Conservation (phyloP, 164 flowering plant species). For the Liquidambar formosana region DNA sequence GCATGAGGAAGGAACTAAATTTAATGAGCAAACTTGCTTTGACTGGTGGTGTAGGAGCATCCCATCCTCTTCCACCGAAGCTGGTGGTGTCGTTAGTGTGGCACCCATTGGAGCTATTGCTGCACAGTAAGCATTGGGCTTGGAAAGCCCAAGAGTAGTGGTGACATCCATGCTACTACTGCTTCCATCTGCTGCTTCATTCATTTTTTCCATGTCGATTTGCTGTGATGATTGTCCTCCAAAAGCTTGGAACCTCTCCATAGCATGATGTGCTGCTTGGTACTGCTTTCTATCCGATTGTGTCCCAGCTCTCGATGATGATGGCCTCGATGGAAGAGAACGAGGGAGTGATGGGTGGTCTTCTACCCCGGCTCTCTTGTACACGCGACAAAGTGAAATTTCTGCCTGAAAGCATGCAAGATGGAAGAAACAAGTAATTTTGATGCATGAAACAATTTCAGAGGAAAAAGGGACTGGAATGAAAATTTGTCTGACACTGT, state of each 20-base stretch:
- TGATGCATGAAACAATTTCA: background rate
- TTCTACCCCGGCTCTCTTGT: slow-evolving; percentile 89
- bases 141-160: slow-evolving; percentile 45
- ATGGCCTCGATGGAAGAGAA: slow-evolving; percentile 31
- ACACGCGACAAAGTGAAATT: slow-evolving; percentile 89
- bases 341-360: slow-evolving; percentile 75
- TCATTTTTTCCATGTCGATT: slow-evolving; percentile 22
- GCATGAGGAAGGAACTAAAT: slow-evolving; percentile 15
- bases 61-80: slow-evolving; percentile 19
- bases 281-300: slow-evolving; percentile 22
- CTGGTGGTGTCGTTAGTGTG: slow-evolving; percentile 7
- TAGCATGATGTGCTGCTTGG: slow-evolving; percentile 7
- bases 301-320: slow-evolving; percentile 20
- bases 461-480: background rate
- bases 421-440: background rate
- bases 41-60: slow-evolving; percentile 13
- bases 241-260: slow-evolving; percentile 18
- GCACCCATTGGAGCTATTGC: slow-evolving; percentile 12
- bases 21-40: slow-evolving; percentile 15
- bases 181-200: slow-evolving; percentile 41
- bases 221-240: slow-evolving; percentile 17
- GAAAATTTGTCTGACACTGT: background rate
- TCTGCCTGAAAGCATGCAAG: slow-evolving; percentile 51
- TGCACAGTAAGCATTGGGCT: slow-evolving; percentile 20
- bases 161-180: slow-evolving; percentile 36